Evolutionary conservation across 2,329 filamentous ascomycete genomes (phyloP), one percentile per base, ranked within the genome.

Genomic region (Beauveria rudraprayagi): DNA sequence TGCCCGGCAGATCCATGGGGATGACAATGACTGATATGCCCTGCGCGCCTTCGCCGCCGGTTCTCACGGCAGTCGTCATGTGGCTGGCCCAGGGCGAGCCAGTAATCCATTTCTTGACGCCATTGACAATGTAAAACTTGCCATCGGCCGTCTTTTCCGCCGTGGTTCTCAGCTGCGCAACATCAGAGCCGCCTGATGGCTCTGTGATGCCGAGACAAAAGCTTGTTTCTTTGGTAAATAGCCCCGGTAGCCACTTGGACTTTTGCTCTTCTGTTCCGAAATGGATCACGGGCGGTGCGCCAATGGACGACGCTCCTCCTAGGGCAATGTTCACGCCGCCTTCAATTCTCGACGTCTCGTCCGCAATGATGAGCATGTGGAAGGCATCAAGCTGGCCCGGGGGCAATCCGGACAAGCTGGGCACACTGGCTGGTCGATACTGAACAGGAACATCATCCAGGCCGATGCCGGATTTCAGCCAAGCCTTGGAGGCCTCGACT

Each of bases 81-180:
- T 84, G 84, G 54, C 84, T 79, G 14, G 85, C 82, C 77, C 78
- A 84, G 1, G 83, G 78, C 16, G 77, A 81, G 52, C 83, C 84
- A 1, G 86, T 87, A 65, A 89, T 88, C 84, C 84, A 87, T 69
- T 87, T 87, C 76, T 89, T 88, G 56, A 80, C 79, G 0, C 85
- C 86, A 61, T 86, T 87, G n/a, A 88, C 83, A 41, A 86, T 67
- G 66, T 87, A 89, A 54, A 75, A 69, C 40, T 76, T 73, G 0
- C 79, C 81, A 43, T 81, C 75, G 1, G 64, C 14, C 0, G 70
- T 65, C 28, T 74, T 75, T 43, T 72, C 69, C 0, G 86, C 86
- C 0, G 82, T 87, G 3, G 86, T 87, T 56, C 77, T 76, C 50
- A 89, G 80, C 64, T 81, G 82, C 1, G 84, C 84, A 3, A 89